A percentile compares a stretch with the other conserved stretches of the same genome.
These are phyloP conservation scores for Podospora australis DNA, from an alignment of 495 filamentous ascomycete species.

Conservation along the genomic window DNA sequence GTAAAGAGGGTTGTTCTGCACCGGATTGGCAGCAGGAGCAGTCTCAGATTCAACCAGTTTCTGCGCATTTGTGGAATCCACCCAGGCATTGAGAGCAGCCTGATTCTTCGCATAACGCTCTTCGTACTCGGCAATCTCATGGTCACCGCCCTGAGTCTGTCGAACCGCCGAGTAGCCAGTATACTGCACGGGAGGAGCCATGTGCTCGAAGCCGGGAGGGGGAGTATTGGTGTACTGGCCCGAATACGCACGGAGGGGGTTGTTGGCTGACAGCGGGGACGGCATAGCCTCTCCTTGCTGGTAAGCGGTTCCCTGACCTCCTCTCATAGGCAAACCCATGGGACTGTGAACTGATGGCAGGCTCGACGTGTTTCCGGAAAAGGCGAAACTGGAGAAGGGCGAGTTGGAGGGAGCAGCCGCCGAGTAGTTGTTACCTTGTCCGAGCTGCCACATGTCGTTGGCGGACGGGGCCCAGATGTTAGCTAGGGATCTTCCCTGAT, in stretches of 20 bases:
- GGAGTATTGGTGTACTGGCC: neutral
- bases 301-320: slow-evolving; percentile 1
- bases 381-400: slow-evolving; percentile 20
- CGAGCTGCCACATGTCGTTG: slow-evolving; percentile 3
- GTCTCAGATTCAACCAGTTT: too few relatives aligned
- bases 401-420: slow-evolving; percentile 4
- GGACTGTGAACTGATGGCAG: slow-evolving; percentile 25
- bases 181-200: too few relatives aligned
- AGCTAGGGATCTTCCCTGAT: slow-evolving; percentile 1
- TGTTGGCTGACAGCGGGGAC: slow-evolving; percentile 1
- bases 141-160: too few relatives aligned
- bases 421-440: neutral
- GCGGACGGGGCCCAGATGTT: neutral
- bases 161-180: too few relatives aligned
- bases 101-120: too few relatives aligned
- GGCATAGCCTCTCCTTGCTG: neutral
- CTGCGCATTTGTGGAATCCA: too few relatives aligned
- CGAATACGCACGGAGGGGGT: neutral
- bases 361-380: slow-evolving; percentile 17
- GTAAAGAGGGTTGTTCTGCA: too few relatives aligned
- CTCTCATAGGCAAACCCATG: slow-evolving; percentile 18
- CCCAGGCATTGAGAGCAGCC: too few relatives aligned
- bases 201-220: slow-evolving; percentile 7
- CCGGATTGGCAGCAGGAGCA: too few relatives aligned
- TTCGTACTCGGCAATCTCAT: too few relatives aligned